Evolutionary conservation across 1,284 basidiomycete species (phyloP), one percentile per base, ranked within the genome.

Genomic region (Cronartium quercuum): DNA sequence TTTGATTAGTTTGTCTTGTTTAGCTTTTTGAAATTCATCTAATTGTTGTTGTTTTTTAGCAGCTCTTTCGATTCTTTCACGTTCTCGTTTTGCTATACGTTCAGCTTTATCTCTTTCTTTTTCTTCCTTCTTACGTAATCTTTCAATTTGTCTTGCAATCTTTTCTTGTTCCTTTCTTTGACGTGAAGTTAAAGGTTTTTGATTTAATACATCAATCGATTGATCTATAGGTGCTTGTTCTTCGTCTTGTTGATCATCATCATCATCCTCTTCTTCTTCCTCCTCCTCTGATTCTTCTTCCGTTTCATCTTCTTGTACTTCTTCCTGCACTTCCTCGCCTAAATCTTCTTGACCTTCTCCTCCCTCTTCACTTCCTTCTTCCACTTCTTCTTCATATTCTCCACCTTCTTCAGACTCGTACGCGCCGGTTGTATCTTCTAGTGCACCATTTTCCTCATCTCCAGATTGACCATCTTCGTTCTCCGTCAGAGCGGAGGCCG

Each of bases 61-160:
- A 73, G 68, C 1, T 84, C 85, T 3, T 78, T 79, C 34, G 79
- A 78, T 64, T 71, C 57, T 69, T 79, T 80, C 62, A 77, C 80
- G n/a, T 82, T 66, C 62, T 61, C 74, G 24, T 57, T 64, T 65
- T 29, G 68, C 68, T 64, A 40, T 40, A 18, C 77, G 61, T 44
- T 65, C 67, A 37, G 66, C 57, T 29, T 75, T 68, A 18, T 75
- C 66, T 62, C 60, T 44, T 41, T 69, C 66, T 61, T 75, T 68
- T 42, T 57, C 2, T 13, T 68, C 58, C 57, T 71, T 68, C 61
- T 73, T 76, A n/a, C 38, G n/a, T 37, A 60, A 35, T 21, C 75
- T 66, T 47, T 68, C 64, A 37, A 42, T 35, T 51, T 38, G 58
- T 41, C 75, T 34, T 10, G 69, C 65, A 55, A 71, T 55, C 57